Percentiles rank a stretch among this genome's conserved stretches.
These are phyloP conservation scores for Priceomyces haplophilus DNA, from an alignment of 805 yeast genomes.

Conservation along the genomic window DNA sequence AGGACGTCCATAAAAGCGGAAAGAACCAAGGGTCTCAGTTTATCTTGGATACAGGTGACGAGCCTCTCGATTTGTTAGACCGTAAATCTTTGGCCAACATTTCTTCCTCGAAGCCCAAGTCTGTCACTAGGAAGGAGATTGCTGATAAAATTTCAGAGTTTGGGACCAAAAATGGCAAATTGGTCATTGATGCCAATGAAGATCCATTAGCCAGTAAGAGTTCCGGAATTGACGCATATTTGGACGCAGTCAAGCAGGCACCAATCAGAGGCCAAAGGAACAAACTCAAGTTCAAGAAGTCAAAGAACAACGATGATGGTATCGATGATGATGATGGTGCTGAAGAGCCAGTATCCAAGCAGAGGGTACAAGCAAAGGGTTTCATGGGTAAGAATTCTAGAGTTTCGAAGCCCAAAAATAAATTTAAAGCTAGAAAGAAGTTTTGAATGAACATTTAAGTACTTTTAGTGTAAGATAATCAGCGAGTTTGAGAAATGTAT, in stretches of 20 bases:
- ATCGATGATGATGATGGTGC: constrained; percentile 48
- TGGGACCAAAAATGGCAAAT: constrained; percentile 62
- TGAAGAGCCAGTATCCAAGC: constrained; percentile 10
- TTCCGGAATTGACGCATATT: constrained; percentile 81
- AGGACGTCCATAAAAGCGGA: constrained; percentile 42
- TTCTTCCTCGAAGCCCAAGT: constrained; percentile 81
- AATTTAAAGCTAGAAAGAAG: constrained; percentile 60
- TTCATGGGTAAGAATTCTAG: constrained; percentile 19
- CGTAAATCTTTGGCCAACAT: constrained; percentile 81
- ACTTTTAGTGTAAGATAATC: constrained; percentile 1
- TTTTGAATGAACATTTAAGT: constrained; percentile 27
- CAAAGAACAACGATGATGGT: constrained; percentile 48
- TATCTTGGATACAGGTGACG: constrained; percentile 71
- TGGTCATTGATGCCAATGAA: constrained; percentile 55
- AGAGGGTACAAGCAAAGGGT: constrained; percentile 8
- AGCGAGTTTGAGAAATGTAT: not conserved
- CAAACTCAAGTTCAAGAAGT: constrained; percentile 80
- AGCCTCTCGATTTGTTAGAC: constrained; percentile 86
- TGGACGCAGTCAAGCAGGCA: constrained; percentile 89
- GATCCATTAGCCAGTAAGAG: constrained; percentile 44
- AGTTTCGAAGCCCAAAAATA: constrained; percentile 41
- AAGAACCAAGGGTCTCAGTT: constrained; percentile 50
- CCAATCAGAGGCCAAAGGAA: constrained; percentile 93
- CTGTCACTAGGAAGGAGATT: constrained; percentile 44
- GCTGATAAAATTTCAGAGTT: constrained; percentile 34